Conservation (phyloP, 305 asterid species). For the Plantago lanceolata region DNA sequence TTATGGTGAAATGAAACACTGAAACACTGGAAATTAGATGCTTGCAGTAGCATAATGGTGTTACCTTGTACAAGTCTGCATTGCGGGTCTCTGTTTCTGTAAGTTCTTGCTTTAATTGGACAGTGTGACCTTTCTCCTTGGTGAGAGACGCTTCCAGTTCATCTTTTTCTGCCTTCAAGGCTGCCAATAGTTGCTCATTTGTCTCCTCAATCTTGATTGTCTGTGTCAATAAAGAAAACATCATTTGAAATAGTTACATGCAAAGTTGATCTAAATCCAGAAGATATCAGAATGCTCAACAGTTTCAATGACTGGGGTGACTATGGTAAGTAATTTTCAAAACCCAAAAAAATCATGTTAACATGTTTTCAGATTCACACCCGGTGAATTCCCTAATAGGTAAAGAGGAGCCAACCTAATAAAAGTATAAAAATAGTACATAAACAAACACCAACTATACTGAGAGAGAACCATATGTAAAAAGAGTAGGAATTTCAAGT, state of each 20-base stretch:
- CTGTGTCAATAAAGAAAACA: constrained; percentile 37
- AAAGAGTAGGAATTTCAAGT: not conserved
- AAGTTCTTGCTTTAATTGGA: constrained; percentile 66
- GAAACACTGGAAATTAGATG: constrained; percentile 14
- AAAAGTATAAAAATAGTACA: not conserved
- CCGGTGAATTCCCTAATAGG: not conserved
- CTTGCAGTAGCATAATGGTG: constrained; percentile 23
- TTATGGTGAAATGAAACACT: not conserved
- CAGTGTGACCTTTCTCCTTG: constrained; percentile 63
- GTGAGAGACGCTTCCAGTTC: constrained; percentile 65
- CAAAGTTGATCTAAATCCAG: constrained; percentile 16
- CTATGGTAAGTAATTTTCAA: constrained; percentile 2
- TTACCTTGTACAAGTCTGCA: constrained; percentile 80
- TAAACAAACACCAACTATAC: constrained; percentile 4
- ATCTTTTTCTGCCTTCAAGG: constrained; percentile 67
- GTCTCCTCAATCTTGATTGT: constrained; percentile 54
- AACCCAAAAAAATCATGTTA: constrained; percentile 10
- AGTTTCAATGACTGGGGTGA: constrained; percentile 17
- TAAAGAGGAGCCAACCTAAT: constrained; percentile 3
- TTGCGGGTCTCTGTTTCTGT: constrained; percentile 67
- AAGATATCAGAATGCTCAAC: constrained; percentile 5
- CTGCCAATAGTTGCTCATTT: constrained; percentile 46
- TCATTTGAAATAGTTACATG: constrained; percentile 16
- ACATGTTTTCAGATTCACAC: not conserved
- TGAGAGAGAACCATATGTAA: constrained; percentile 11